These are phyloP conservation scores for Erysiphe pisi DNA, from an alignment of 2,329 filamentous ascomycete species.

Conservation along the genomic window DNA sequence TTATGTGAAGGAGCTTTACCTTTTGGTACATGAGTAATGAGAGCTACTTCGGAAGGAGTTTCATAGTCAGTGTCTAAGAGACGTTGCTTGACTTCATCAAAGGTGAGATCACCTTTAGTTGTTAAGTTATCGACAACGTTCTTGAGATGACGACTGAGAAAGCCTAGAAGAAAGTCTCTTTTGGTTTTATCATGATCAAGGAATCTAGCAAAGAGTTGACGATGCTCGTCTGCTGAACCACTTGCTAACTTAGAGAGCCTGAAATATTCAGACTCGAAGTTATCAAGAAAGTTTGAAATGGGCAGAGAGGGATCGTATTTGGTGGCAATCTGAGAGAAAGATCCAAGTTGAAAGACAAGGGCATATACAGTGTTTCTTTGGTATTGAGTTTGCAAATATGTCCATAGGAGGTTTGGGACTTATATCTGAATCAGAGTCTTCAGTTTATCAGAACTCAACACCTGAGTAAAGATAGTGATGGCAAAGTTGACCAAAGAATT, in stretches of 20 bases:
- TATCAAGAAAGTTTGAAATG: not conserved
- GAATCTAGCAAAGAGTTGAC: not conserved
- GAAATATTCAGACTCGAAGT: not conserved
- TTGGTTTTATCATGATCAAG: not conserved
- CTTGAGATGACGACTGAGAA: not conserved
- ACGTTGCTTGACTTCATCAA: conserved; percentile 7
- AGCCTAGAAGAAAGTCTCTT: not conserved
- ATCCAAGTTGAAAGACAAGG: not conserved
- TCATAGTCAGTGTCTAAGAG: no score
- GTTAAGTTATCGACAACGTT: conserved; percentile 21
- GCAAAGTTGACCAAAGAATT: no score
- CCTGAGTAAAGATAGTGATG: no score
- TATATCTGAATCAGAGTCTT: not conserved
- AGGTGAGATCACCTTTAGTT: conserved; percentile 13
- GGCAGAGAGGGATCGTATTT: not conserved
- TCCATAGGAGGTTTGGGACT: not conserved
- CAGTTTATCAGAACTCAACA: not conserved
- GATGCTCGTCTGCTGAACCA: not conserved
- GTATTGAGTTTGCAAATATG: not conserved
- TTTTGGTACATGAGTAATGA: no score
- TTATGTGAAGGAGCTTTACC: no score
- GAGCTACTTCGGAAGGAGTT: no score
- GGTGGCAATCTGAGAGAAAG: not conserved
- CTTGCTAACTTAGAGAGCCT: not conserved
- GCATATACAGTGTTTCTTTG: conserved; percentile 3